Percentiles rank a stretch among this genome's conserved stretches.
These are phyloP conservation scores for Yamadazyma atmosphaerica DNA, from an alignment of 1,139 yeast species.

Conservation along the genomic window DNA sequence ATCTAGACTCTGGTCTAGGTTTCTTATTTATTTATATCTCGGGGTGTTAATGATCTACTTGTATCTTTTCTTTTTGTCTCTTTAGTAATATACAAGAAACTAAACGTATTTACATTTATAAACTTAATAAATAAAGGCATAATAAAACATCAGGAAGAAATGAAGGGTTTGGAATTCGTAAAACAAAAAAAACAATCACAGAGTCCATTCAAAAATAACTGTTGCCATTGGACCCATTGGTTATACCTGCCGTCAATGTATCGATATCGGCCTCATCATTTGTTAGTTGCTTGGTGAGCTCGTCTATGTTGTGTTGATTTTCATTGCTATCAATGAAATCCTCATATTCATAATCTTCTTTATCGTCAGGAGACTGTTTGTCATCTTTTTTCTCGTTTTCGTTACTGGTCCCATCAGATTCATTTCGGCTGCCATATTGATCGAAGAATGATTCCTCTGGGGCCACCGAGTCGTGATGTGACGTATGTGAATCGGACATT, in stretches of 20 bases:
- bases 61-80: neutral
- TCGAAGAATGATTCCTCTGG: constrained; percentile 17
- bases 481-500: neutral
- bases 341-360: constrained; percentile 30
- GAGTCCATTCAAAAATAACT: constrained; percentile 12
- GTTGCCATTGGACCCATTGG: constrained; percentile 17
- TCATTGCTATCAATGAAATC: constrained; percentile 25
- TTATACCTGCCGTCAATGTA: constrained; percentile 32
- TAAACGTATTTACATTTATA: constrained; percentile 4
- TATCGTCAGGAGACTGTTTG: constrained; percentile 9
- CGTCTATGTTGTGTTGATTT: constrained; percentile 22
- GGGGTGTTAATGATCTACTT: neutral
- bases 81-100: constrained; percentile 5
- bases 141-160: constrained; percentile 13
- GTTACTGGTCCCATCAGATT: constrained; percentile 6
- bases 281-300: constrained; percentile 28
- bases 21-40: neutral
- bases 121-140: constrained; percentile 1
- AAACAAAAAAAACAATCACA: neutral
- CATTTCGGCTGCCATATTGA: constrained; percentile 11
- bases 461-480: constrained; percentile 7
- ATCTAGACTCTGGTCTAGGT: constrained; percentile 5
- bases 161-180: constrained; percentile 4
- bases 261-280: constrained; percentile 34
- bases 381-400: constrained; percentile 5